Conservation (phyloP, 208 protist genomes). For the Leishmania martiniquensis region DNA sequence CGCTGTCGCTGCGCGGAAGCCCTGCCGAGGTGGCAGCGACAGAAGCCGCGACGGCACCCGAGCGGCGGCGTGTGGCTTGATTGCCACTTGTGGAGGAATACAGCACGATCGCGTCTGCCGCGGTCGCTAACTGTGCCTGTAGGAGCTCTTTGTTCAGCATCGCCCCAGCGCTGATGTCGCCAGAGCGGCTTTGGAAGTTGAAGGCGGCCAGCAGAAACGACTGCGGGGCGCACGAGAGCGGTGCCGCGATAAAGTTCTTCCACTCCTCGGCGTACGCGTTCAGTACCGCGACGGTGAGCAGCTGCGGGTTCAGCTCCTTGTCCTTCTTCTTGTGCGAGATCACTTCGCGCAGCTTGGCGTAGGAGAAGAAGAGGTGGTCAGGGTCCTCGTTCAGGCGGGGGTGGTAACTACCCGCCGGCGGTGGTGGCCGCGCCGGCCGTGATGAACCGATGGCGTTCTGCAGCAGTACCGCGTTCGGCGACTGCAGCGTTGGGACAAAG, state of each 20-base stretch:
- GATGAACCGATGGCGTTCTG: slow-evolving; percentile 68
- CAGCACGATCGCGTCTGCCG: slow-evolving; percentile 52
- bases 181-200: slow-evolving; percentile 56
- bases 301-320: slow-evolving; percentile 54
- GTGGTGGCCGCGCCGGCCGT: slow-evolving; percentile 33
- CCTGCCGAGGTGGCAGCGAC: slow-evolving; percentile 8
- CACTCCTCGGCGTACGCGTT: slow-evolving; percentile 87
- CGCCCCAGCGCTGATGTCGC: slow-evolving; percentile 34
- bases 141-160: slow-evolving; percentile 87
- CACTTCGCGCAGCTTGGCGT: slow-evolving; percentile 79
- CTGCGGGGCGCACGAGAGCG: slow-evolving; percentile 68
- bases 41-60: slow-evolving; percentile 15
- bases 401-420: slow-evolving; percentile 36
- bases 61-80: slow-evolving; percentile 23
- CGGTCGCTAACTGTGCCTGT: slow-evolving; percentile 73
- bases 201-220: slow-evolving; percentile 70
- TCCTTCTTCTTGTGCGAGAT: slow-evolving; percentile 75
- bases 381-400: slow-evolving; percentile 60
- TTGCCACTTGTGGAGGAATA: slow-evolving; percentile 33
- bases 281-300: slow-evolving; percentile 75
- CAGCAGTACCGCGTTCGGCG: slow-evolving; percentile 70
- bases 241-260: slow-evolving; percentile 79
- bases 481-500: slow-evolving; percentile 84
- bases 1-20: slow-evolving; percentile 19
- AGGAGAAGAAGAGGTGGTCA: slow-evolving; percentile 88